These are phyloP conservation scores for Escallonia herrerae DNA, from an alignment of 129 eudicot genomes.

Conservation along the genomic window DNA sequence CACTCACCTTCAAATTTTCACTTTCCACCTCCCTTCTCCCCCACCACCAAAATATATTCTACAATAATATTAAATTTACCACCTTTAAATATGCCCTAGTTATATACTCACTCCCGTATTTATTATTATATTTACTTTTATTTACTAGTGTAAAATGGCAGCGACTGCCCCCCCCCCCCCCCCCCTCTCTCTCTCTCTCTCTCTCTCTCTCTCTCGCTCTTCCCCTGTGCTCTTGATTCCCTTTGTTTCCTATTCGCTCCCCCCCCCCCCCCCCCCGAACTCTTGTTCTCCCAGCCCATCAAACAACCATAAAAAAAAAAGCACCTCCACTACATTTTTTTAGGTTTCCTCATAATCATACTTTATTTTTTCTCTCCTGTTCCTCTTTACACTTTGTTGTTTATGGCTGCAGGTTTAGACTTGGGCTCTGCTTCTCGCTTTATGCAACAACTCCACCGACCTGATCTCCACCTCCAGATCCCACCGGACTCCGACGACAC, in stretches of 20 bases:
- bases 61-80: too few species aligned
- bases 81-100: too few species aligned
- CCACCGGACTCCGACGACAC: conserved; percentile 49
- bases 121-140: too few species aligned
- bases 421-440: conserved; percentile 63
- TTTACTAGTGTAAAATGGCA: neutral
- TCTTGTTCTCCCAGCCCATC: neutral
- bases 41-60: too few species aligned
- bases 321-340: neutral
- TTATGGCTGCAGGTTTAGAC: conserved; percentile 71
- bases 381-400: conserved; percentile 35
- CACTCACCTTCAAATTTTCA: too few species aligned
- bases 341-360: conserved; percentile 1
- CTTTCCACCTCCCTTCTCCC: too few species aligned
- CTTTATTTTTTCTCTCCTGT: conserved; percentile 22
- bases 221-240: neutral
- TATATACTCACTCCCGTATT: too few species aligned
- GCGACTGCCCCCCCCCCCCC: too few species aligned
- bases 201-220: neutral
- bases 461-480: conserved; percentile 65
- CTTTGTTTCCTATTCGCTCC: conserved; percentile 3
- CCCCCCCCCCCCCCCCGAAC: neutral
- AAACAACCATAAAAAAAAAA: neutral
- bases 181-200: too few species aligned
- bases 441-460: conserved; percentile 52